A percentile compares a stretch with the other conserved stretches of the same genome.
phyloP scores from a whole-genome alignment of 1,139 yeast species.

The Geotrichum carabidarum region DNA sequence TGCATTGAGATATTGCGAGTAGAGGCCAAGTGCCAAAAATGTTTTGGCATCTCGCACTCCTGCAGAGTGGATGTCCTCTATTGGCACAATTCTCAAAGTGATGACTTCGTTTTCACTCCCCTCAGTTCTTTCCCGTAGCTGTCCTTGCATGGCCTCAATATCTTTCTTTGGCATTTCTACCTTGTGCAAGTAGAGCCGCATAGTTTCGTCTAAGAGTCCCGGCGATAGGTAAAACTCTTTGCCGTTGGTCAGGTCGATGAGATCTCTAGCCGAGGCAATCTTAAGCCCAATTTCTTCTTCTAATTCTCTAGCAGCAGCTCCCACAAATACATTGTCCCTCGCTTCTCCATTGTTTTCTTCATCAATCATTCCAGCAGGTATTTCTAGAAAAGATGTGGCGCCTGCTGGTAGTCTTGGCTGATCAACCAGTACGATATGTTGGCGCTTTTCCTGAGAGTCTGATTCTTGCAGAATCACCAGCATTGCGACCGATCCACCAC shows the following conservation, averaged over 20 bases:
- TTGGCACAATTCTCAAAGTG: slow-evolving; percentile 21
- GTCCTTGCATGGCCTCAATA: slow-evolving; percentile 23
- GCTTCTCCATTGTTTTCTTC: not conserved
- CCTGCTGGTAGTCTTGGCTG: slow-evolving; percentile 30
- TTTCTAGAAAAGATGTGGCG: slow-evolving; percentile 22
- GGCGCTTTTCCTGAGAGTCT: slow-evolving; percentile 4
- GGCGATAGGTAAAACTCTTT: slow-evolving; percentile 24
- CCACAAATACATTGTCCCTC: not conserved
- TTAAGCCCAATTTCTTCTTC: slow-evolving; percentile 29
- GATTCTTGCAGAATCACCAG: slow-evolving; percentile 22
- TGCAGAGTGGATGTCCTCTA: slow-evolving; percentile 13
- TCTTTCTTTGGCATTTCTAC: slow-evolving; percentile 20
- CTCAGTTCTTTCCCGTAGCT: slow-evolving; percentile 21
- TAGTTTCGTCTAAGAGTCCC: slow-evolving; percentile 26
- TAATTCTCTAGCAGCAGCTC: not conserved
- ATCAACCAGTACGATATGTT: slow-evolving; percentile 23
- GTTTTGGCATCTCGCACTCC: slow-evolving; percentile 24
- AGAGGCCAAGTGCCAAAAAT: slow-evolving; percentile 24
- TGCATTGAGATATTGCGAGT: not conserved
- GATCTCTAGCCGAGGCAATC: slow-evolving; percentile 19
- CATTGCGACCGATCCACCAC: slow-evolving; percentile 30
- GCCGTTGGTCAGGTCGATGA: slow-evolving; percentile 20
- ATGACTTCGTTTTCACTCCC: slow-evolving; percentile 25
- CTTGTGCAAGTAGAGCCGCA: slow-evolving; percentile 22
- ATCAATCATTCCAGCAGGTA: slow-evolving; percentile 33